These are phyloP conservation scores for Solanum lycopersicoides DNA, from an alignment of 257 asterid species.

Conservation along the genomic window DNA sequence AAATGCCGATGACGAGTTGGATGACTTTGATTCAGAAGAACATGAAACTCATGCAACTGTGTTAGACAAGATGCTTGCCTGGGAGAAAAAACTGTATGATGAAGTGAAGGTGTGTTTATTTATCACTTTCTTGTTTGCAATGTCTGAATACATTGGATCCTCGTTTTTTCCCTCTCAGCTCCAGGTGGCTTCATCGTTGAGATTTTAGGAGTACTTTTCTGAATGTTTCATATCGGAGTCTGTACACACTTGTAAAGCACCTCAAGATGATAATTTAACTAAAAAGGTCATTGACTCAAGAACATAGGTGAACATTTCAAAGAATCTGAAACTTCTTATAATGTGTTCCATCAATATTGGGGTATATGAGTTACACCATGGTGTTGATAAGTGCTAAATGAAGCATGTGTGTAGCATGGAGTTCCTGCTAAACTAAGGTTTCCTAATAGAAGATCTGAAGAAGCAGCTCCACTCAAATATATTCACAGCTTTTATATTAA, in stretches of 20 bases:
- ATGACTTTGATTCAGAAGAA: conserved; percentile 87
- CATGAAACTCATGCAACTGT: conserved; percentile 94
- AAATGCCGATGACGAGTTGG: conserved; percentile 43
- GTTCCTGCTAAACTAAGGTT: background rate
- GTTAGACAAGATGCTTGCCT: conserved; percentile 98
- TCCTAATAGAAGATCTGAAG: background rate
- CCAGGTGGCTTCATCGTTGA: background rate
- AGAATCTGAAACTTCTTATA: background rate
- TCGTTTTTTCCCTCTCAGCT: background rate
- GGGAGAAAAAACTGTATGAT: conserved; percentile 98
- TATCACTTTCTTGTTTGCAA: background rate
- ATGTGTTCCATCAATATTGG: background rate
- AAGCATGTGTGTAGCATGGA: background rate
- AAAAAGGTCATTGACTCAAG: background rate
- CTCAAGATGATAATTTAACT: background rate
- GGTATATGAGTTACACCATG: background rate
- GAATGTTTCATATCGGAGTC: background rate
- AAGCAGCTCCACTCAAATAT: background rate
- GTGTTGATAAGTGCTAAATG: background rate
- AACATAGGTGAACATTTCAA: background rate
- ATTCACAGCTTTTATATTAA: background rate
- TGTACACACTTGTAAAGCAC: background rate
- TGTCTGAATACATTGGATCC: background rate
- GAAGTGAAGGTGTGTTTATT: conserved; percentile 74
- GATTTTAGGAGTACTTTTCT: background rate